phyloP scores from a whole-genome alignment of 108 stramenopile species.

The Phaeodactylum tricornutum region DNA sequence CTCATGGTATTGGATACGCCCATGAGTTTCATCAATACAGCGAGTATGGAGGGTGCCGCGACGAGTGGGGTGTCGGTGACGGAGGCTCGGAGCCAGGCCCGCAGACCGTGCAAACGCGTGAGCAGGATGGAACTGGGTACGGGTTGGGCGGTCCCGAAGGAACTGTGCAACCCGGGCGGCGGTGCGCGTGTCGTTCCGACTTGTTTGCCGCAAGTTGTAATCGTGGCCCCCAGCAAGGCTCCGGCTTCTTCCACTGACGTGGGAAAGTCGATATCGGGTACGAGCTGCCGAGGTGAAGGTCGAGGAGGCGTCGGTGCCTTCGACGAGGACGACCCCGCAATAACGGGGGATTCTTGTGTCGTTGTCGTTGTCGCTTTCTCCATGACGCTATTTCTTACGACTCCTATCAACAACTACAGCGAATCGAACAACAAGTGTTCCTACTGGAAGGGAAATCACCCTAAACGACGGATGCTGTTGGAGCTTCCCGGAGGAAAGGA shows the following conservation, averaged over 20 bases:
- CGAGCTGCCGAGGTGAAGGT: no score
- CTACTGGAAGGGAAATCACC: no score
- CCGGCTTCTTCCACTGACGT: constrained; percentile 78
- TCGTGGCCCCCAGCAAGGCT: constrained; percentile 62
- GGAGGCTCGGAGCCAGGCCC: constrained; percentile 47
- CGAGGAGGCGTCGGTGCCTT: no score
- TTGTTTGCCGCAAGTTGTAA: constrained; percentile 29
- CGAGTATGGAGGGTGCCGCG: constrained; percentile 68
- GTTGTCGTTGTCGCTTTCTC: no score
- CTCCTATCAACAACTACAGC: no score
- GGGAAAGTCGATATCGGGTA: constrained; percentile 34
- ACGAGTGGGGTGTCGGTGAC: constrained; percentile 42
- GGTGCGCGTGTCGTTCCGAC: constrained; percentile 18
- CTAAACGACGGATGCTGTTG: no score
- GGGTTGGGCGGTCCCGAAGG: constrained; percentile 50
- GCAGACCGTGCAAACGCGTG: constrained; percentile 42
- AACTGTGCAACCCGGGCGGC: constrained; percentile 73
- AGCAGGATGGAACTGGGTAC: constrained; percentile 58
- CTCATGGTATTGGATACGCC: constrained; percentile 49
- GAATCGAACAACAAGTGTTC: no score
- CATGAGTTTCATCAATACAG: constrained; percentile 73
- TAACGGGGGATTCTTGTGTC: no score
- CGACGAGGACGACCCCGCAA: no score
- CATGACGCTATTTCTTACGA: no score
- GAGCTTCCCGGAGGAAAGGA: no score